phyloP scores from a whole-genome alignment of 2,329 filamentous ascomycete species.

The Pezicula neosporulosa region DNA sequence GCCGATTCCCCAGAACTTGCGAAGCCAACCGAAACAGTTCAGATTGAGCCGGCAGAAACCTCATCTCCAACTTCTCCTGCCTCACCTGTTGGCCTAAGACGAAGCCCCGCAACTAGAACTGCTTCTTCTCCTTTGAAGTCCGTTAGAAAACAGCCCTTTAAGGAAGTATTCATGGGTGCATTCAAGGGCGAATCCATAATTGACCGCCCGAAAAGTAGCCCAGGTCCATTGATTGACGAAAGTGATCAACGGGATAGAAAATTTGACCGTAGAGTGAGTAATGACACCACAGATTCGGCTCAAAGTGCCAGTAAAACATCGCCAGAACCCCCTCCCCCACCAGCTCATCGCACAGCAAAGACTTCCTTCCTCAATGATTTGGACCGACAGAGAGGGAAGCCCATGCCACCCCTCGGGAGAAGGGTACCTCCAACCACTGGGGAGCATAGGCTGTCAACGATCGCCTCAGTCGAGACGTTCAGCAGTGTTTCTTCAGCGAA shows the following conservation, averaged over 20 bases:
- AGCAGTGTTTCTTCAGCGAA: slow-evolving; percentile 13
- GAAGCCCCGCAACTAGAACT: slow-evolving; percentile 53
- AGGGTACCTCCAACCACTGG: slow-evolving; percentile 19
- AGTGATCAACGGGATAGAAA: slow-evolving; percentile 18
- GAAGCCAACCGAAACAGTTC: slow-evolving; percentile 23
- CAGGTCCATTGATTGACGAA: slow-evolving; percentile 18
- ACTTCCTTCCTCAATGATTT: slow-evolving; percentile 9
- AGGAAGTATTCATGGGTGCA: slow-evolving; percentile 57
- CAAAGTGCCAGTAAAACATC: slow-evolving; percentile 5
- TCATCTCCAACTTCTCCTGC: slow-evolving; percentile 8
- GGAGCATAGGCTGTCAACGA: slow-evolving; percentile 25
- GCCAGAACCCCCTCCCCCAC: slow-evolving; percentile 8
- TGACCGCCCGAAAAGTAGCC: slow-evolving; percentile 11
- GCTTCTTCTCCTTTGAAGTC: slow-evolving; percentile 45
- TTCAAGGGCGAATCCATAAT: slow-evolving; percentile 57
- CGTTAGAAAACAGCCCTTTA: slow-evolving; percentile 45
- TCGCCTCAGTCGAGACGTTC: slow-evolving; percentile 26
- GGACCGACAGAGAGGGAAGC: slow-evolving; percentile 6
- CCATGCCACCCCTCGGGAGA: slow-evolving; percentile 11
- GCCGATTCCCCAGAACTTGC: slow-evolving; percentile 19
- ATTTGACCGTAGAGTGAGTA: slow-evolving; percentile 5
- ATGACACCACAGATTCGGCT: slow-evolving; percentile 5
- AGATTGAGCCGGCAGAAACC: slow-evolving; percentile 17
- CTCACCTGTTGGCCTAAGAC: slow-evolving; percentile 40
- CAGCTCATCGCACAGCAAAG: slow-evolving; percentile 7